Evolutionary conservation across 2,329 filamentous ascomycete species (phyloP).

Genomic region (Epichloe glyceriae): DNA sequence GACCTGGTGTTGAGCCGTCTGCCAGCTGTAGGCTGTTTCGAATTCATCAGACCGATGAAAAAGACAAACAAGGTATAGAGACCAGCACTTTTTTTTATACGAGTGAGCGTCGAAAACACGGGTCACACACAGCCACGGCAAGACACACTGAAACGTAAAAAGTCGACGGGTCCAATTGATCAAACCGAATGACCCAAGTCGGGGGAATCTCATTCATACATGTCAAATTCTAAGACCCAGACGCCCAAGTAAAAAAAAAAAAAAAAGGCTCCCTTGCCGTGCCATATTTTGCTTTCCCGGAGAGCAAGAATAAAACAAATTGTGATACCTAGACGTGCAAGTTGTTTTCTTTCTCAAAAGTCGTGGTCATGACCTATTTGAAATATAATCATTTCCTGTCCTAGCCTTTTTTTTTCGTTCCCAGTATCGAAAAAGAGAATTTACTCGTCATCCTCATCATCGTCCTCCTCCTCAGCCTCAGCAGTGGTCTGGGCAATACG

Average conservation of each 20-base stretch:
- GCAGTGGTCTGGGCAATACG: conserved; percentile 75
- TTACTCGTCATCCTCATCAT: conserved; percentile 53
- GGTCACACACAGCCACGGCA: not conserved
- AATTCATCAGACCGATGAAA: no score
- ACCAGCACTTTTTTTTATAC: no score
- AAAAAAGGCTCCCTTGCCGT: conserved; percentile 6
- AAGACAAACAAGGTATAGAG: no score
- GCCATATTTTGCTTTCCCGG: conserved; percentile 1
- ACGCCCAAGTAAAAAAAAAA: conserved; percentile 19
- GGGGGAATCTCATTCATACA: conserved; percentile 29
- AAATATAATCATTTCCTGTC: not conserved
- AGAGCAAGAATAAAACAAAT: not conserved
- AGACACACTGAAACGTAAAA: not conserved
- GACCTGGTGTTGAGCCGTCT: no score
- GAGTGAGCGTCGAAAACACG: no score
- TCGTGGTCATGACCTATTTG: not conserved
- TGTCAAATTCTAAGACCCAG: conserved; percentile 25
- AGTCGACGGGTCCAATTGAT: conserved; percentile 19
- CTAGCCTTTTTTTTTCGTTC: not conserved
- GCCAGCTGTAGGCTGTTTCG: no score
- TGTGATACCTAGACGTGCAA: not conserved
- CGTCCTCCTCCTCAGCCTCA: conserved; percentile 55
- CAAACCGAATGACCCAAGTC: conserved; percentile 23
- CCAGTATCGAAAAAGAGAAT: conserved; percentile 9
- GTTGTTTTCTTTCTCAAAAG: not conserved